Conservation (phyloP, 768 basidiomycete genomes). For the Pisolithus microcarpus region DNA sequence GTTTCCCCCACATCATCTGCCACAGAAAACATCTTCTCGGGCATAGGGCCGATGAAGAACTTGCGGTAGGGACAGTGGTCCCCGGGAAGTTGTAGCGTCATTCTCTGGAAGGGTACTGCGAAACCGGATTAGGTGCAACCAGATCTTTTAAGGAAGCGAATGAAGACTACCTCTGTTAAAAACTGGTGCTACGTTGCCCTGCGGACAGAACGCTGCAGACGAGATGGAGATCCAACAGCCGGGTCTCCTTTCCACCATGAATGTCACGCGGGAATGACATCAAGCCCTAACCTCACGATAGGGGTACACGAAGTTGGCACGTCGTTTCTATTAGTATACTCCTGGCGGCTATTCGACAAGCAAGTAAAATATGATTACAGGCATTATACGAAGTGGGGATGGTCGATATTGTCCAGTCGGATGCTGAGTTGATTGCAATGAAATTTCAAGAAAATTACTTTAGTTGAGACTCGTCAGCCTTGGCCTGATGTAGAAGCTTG, state of each 20-base stretch:
- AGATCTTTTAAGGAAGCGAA: neutral
- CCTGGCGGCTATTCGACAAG: too few relatives aligned
- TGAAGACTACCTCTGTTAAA: neutral
- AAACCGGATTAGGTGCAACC: neutral
- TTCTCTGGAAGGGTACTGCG: neutral
- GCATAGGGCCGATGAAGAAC: constrained; percentile 73
- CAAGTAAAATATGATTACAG: too few relatives aligned
- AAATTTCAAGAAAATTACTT: constrained; percentile 7
- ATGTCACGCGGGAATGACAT: constrained; percentile 18
- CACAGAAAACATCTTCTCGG: constrained; percentile 46
- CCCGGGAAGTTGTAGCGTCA: neutral
- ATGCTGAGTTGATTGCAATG: neutral
- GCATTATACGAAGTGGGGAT: constrained; percentile 14
- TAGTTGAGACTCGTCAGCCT: constrained; percentile 18
- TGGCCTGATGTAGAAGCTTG: constrained; percentile 38
- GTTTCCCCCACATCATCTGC: constrained; percentile 28
- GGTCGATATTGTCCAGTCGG: neutral
- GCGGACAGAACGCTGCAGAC: too few relatives aligned
- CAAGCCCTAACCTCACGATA: constrained; percentile 15
- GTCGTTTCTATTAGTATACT: too few relatives aligned
- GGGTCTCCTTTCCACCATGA: neutral
- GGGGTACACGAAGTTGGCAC: neutral
- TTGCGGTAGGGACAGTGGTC: constrained; percentile 39
- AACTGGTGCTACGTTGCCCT: neutral
- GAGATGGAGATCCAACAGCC: too few relatives aligned